Evolutionary conservation across 2,329 filamentous ascomycete genomes (phyloP).

Genomic region (Penicillium brasilianum): DNA sequence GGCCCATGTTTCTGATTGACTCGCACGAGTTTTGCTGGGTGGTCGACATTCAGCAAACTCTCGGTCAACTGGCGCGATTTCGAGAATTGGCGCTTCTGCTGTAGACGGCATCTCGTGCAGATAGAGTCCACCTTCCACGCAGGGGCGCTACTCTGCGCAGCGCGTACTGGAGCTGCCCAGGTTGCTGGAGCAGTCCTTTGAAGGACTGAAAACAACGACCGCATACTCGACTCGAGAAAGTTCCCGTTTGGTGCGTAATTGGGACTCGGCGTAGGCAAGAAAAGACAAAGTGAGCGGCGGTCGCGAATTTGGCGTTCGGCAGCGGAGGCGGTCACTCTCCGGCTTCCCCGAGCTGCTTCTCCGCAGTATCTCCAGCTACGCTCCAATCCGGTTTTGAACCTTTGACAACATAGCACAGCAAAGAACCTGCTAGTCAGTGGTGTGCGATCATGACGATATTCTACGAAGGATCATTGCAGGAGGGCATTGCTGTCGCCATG

Average conservation of each 20-base stretch:
- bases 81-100: constrained; percentile 46
- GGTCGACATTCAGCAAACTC: constrained; percentile 83
- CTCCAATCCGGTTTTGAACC: neutral
- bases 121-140: constrained; percentile 38
- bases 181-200: constrained; percentile 29
- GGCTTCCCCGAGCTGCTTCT: constrained; percentile 30
- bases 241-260: neutral
- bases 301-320: constrained; percentile 19
- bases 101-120: constrained; percentile 43
- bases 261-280: neutral
- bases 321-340: constrained; percentile 31
- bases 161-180: constrained; percentile 31
- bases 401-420: neutral
- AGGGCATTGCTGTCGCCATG: constrained; percentile 77
- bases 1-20: constrained; percentile 75
- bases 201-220: constrained; percentile 37
- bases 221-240: constrained; percentile 28
- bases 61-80: constrained; percentile 64
- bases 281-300: constrained; percentile 12
- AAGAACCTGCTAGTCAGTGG: neutral
- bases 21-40: constrained; percentile 79
- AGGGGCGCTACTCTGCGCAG: constrained; percentile 26
- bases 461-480: constrained; percentile 77
- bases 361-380: constrained; percentile 11
- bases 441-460: constrained; percentile 65